Evolutionary conservation across 2,329 filamentous ascomycete genomes (phyloP).

Genomic region (Colletotrichum somersetense): DNA sequence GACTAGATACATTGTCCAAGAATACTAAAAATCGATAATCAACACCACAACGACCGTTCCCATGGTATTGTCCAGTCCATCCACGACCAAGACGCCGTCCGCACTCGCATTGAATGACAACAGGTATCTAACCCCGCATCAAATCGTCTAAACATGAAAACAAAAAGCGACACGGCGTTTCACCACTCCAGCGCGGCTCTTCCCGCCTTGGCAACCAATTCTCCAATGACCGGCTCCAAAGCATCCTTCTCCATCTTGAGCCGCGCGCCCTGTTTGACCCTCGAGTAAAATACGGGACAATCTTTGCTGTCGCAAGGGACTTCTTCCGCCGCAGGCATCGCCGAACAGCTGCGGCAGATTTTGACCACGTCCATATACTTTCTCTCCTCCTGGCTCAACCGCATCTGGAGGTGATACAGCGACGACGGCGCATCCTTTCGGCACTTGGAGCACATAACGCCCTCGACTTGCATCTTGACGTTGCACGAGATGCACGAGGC

Average conservation of each 20-base stretch:
- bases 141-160: not conserved
- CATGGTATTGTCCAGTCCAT: not conserved
- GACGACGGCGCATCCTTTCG: slow-evolving; percentile 67
- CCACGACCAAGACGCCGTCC: not conserved
- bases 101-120: not conserved
- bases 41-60: not conserved
- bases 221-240: slow-evolving; percentile 50
- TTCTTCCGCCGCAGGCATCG: slow-evolving; percentile 77
- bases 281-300: slow-evolving; percentile 91
- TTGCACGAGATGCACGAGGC: slow-evolving; percentile 84
- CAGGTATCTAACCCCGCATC: not conserved
- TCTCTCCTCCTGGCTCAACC: slow-evolving; percentile 73
- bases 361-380: slow-evolving; percentile 73
- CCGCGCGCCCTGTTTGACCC: slow-evolving; percentile 71
- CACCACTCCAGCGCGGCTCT: slow-evolving; percentile 53
- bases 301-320: slow-evolving; percentile 92
- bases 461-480: slow-evolving; percentile 59
- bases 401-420: slow-evolving; percentile 72
- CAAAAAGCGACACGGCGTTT: slow-evolving; percentile 11
- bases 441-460: slow-evolving; percentile 70
- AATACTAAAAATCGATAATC: not conserved
- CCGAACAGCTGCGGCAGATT: slow-evolving; percentile 85
- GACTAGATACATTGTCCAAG: not conserved
- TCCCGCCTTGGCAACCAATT: slow-evolving; percentile 48
- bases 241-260: slow-evolving; percentile 55